Base-by-base conservation (phyloP, 164 flowering plant species). In the Buxus sempervirens region DNA sequence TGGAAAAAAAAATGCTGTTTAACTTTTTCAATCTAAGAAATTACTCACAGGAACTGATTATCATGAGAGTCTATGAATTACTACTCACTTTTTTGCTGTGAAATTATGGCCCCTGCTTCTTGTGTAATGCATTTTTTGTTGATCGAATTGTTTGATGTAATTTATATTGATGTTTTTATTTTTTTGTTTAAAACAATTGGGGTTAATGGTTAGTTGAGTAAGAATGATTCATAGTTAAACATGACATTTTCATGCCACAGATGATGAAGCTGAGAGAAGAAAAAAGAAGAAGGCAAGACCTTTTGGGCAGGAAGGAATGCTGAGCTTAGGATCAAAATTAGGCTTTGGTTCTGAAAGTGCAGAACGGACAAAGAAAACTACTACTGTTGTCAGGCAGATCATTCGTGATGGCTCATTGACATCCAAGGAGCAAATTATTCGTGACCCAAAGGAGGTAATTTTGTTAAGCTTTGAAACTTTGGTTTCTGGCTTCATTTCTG, bases 261-360 rank as follows among this genome's bases (percentile, higher is more conserved):
- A 88, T 81, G 92, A 86, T 63, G 92, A 84, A 70, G 74, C 80
- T 63, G 90, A 85, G 58, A 68, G 82, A 70, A 87, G 77, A 74
- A 91, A 85, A 81, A 94, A 94, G 78, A 89, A 87, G 72, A 86
- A 80, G 77, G 38, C 70, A 5, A 80, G 66, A 71, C 58, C 75
- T 55, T 45, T 70, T 20, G 78, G 67, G 28, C 76, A 73, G 59
- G 83, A 81, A 59, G 68, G 28, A 62, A 78, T 72, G 54, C 57
- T 72, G 6, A 54, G 74, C 32, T 60, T 68, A 49, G 77, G 76
- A 27, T 62, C 78, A 15, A 82, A 69, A 63, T 48, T 75, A 24
- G 81, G 72, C 65, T 78, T 80, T 68, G 72, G 70, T 67, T 61
- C 78, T 60, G 85, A 77, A 71, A 81, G 58, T 66, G 76, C 38